Conservation (phyloP, 2,329 filamentous ascomycete genomes). For the Cercospora citrullina region DNA sequence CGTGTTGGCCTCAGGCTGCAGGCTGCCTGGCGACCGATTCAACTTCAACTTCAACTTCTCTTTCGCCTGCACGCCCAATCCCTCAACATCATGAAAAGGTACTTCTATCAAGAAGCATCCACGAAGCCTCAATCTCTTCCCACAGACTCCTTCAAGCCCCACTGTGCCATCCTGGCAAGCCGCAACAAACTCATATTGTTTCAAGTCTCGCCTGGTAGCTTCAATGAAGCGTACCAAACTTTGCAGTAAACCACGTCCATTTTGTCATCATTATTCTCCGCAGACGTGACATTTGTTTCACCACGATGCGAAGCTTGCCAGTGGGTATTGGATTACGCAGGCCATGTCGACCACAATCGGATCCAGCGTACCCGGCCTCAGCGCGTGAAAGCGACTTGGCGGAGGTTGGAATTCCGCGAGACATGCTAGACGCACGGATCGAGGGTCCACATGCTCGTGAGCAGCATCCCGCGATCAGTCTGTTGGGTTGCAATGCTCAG, state of each 20-base stretch:
- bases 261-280: background rate
- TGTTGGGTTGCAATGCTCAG: background rate
- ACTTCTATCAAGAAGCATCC: background rate
- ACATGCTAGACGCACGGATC: background rate
- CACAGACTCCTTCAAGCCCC: background rate
- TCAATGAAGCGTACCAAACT: constrained; percentile 1
- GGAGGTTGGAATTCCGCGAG: background rate
- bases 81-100: background rate
- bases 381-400: background rate
- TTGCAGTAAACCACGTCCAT: background rate
- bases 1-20: background rate
- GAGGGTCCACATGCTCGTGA: background rate
- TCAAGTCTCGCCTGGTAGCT: background rate
- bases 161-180: background rate
- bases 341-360: background rate
- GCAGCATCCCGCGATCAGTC: background rate
- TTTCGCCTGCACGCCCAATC: background rate
- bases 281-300: background rate
- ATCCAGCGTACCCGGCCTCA: background rate
- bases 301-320: background rate
- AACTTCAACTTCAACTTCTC: background rate
- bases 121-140: background rate
- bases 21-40: background rate
- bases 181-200: background rate
- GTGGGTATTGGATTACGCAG: background rate